Evolutionary conservation across 2,329 filamentous ascomycete genomes (phyloP).

Genomic region (Fusarium oligoseptatum): DNA sequence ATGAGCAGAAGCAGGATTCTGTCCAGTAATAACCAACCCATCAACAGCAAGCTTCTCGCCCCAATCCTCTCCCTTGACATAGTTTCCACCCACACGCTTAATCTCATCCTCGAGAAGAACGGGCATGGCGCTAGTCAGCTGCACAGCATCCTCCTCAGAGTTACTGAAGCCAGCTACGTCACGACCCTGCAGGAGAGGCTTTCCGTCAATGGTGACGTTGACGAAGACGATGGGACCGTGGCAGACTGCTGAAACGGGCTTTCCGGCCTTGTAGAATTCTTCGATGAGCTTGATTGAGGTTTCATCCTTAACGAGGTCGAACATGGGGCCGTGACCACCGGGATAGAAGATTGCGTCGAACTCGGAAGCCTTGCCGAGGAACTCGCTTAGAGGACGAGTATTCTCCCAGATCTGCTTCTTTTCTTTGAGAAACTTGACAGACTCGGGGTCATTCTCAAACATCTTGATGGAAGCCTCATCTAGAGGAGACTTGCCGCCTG

Average conservation of each 20-base stretch:
- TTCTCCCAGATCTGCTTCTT: constrained; percentile 73
- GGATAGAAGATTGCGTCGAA: constrained; percentile 74
- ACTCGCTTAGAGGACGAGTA: constrained; percentile 69
- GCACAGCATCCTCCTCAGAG: constrained; percentile 64
- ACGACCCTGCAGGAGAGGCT: constrained; percentile 67
- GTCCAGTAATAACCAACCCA: constrained; percentile 68
- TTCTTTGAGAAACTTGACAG: constrained; percentile 67
- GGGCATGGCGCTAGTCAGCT: constrained; percentile 67
- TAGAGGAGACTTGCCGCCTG: constrained; percentile 71
- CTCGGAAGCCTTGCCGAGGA: constrained; percentile 68
- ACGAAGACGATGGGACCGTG: constrained; percentile 75
- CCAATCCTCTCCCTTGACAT: constrained; percentile 68
- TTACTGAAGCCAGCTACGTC: constrained; percentile 74
- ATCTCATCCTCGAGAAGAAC: constrained; percentile 70
- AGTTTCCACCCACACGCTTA: constrained; percentile 65
- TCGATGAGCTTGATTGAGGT: constrained; percentile 70
- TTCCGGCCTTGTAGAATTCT: constrained; percentile 72
- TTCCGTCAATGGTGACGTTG: constrained; percentile 68
- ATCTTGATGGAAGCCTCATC: constrained; percentile 69
- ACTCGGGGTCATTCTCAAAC: constrained; percentile 66
- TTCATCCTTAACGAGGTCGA: constrained; percentile 70
- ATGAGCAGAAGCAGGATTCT: constrained; percentile 68
- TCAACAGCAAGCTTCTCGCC: constrained; percentile 63
- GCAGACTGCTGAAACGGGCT: constrained; percentile 76
- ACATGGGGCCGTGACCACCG: constrained; percentile 74